Evolutionary conservation across 2,329 filamentous ascomycete genomes (phyloP).

Genomic region (Lachnellula hyalina): DNA sequence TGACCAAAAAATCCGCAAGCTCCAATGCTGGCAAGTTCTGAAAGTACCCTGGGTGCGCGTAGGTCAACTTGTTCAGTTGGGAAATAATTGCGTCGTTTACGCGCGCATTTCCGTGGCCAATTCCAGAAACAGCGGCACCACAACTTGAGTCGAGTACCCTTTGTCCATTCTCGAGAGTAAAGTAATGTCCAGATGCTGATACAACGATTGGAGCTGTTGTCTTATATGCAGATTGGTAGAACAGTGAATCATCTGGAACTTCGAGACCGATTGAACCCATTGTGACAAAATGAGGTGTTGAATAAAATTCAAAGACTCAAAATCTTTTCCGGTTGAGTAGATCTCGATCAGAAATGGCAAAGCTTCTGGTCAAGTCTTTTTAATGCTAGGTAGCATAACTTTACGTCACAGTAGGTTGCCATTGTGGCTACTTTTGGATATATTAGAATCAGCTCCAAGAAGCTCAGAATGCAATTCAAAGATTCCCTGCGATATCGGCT

Average conservation of each 20-base stretch:
- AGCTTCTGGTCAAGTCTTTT: no score
- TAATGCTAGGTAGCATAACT: no score
- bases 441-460: no score
- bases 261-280: no score
- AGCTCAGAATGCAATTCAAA: no score
- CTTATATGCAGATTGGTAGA: background rate
- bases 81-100: slow-evolving; percentile 50
- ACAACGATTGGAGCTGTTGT: background rate
- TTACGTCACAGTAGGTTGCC: no score
- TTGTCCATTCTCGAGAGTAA: slow-evolving; percentile 35
- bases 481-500: no score
- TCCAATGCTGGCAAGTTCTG: background rate
- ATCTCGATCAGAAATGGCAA: no score
- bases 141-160: slow-evolving; percentile 64
- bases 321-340: no score
- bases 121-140: slow-evolving; percentile 64
- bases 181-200: slow-evolving; percentile 3
- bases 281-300: no score
- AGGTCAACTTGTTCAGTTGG: slow-evolving; percentile 7
- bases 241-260: background rate
- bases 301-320: no score
- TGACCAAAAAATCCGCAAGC: background rate
- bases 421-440: no score
- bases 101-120: slow-evolving; percentile 58
- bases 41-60: slow-evolving; percentile 1